Base-by-base conservation (phyloP, 805 yeast genomes). In the Starmerella asiatica region DNA sequence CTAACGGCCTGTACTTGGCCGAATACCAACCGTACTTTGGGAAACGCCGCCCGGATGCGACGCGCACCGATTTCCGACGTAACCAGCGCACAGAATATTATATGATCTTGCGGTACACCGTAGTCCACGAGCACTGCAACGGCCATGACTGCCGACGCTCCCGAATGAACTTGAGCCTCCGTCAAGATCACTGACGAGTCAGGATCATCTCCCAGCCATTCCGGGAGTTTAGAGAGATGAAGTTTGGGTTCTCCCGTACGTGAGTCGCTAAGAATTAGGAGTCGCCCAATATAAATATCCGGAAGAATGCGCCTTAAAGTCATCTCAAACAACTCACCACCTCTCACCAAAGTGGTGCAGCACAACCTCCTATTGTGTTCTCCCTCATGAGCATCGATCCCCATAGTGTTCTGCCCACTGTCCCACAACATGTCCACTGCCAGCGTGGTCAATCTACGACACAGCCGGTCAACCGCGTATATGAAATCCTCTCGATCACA, bases 91-190 rank as follows among this genome's bases (percentile, higher is more conserved):
- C 84, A 75, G 39, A 85, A 65, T 2, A 76, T 69, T 18, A 91
- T 79, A 47, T 79, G 70, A 23, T 67, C 61, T 36, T 71, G 69
- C 7, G 57, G 50, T 18, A 83, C 77, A 5, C 77, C 79, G 55
- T 88, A 93, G 54, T 88, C 97, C 14, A 81, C 50, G 36, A 88
- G 62, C 3, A 88, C 85, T 51, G 84, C 91, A 33, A 83, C 73
- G 0, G 96, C 94, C 97, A 88, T 91, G 32, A 84, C 79, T 1
- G 86, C 77, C 0, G 94, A 94, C 0, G 95, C 93, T 2, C 97
- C 98, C 23, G 93, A 76, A 24, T 83, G 77, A 36, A 84, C 67
- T 56, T 88, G 95, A 0, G 94, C 83, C 55, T 88, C 96, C 53
- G 83, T 72, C 36, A 88, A 59, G 7, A 88, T 59, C 1, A 83